Conservation (phyloP, 1,284 basidiomycete species). For the Athelia sp. region DNA sequence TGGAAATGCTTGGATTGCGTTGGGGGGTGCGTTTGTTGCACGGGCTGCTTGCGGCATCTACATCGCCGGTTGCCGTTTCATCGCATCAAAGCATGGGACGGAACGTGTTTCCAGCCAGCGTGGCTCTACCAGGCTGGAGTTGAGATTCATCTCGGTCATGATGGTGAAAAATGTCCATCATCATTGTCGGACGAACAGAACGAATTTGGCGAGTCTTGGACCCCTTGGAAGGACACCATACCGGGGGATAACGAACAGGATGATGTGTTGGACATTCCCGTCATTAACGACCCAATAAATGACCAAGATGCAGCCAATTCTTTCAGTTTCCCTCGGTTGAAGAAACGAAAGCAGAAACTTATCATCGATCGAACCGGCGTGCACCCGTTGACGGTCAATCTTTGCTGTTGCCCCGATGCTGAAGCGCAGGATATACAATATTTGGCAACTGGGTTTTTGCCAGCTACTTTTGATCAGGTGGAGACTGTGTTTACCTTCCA, state of each 20-base stretch:
- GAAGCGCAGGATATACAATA: slow-evolving; percentile 2
- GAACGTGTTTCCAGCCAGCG: background rate
- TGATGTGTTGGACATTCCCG: too few species aligned
- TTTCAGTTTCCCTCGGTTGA: background rate
- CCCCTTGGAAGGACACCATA: background rate
- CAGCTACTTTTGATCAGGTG: background rate
- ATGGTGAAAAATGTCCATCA: background rate
- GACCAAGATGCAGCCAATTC: too few species aligned
- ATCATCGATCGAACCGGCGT: slow-evolving; percentile 8
- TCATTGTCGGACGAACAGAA: background rate
- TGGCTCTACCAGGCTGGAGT: background rate
- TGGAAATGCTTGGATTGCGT: background rate
- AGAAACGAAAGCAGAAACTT: background rate
- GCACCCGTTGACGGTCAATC: slow-evolving; percentile 2
- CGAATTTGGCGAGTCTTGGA: background rate
- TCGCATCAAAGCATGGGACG: background rate
- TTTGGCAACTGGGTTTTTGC: slow-evolving; percentile 1
- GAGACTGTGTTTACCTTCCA: slow-evolving; percentile 8
- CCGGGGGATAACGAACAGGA: background rate
- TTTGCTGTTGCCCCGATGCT: background rate
- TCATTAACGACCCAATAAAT: too few species aligned
- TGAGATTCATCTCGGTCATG: background rate
- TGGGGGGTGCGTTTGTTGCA: background rate
- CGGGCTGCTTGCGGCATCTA: background rate
- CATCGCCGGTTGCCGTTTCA: background rate